Evolutionary conservation across 1,139 yeast species (phyloP), one percentile per base, ranked within the genome.

Genomic region (Sugiyamaella neomexicana): DNA sequence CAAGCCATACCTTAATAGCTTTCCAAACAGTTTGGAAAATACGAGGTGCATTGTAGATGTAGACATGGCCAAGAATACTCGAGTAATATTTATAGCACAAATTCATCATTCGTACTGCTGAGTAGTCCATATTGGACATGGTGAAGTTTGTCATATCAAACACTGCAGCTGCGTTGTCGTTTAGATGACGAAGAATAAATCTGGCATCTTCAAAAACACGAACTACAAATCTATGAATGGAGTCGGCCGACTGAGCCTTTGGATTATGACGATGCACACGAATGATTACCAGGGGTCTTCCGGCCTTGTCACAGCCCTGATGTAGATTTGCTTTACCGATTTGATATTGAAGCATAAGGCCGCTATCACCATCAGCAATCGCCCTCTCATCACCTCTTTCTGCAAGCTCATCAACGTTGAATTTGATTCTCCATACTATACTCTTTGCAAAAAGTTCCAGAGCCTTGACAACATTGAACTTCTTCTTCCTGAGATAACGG

Each of bases 11-110:
- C 68, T 85, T 87, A 64, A 89, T 82, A 60, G 88, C 79, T 58
- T 82, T 83, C 96, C 96, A 89, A 59, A 89, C 85, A 25, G 93
- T 87, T 57, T 83, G 79, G 73, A 89, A 89, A 46, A 89, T 79
- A 93, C 95, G 86, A 6, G 97, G 97, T 0, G 96, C 96, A 61
- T 86, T 86, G 72, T 89, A 95, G 58, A 89, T 82, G 63, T 86
- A 76, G 51, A 89, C 72, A 52, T 79, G 80, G 20, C 95, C 93
- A 46, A 89, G 76, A 50, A 85, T 81, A 70, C 89, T 96, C 0
- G 96, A 96, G 67, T 88, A 89, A 67, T 88, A 89, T 0, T 90
- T 89, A 67, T 89, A 87, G 57, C 88, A 82, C 54, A 80, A 77
- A 57, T 86, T 81, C 71, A 89, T 78, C 70, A 86, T 88, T 69